These are phyloP conservation scores for Mytilinidion resinicola DNA, from an alignment of 495 filamentous ascomycete species.

Conservation along the genomic window DNA sequence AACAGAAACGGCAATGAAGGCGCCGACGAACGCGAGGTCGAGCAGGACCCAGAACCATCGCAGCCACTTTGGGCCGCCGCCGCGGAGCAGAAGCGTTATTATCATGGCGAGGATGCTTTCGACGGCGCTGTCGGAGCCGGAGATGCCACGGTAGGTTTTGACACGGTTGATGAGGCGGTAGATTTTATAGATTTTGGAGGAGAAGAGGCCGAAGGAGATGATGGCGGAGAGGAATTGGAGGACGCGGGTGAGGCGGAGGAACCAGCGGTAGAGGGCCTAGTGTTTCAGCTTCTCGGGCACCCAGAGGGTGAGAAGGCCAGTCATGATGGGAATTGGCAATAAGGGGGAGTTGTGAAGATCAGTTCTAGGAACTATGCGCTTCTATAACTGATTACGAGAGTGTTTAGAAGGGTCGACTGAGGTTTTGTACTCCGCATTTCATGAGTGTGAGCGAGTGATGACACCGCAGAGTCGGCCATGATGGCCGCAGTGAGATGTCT, in stretches of 20 bases:
- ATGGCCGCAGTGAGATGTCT: too few species aligned
- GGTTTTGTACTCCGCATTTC: too few species aligned
- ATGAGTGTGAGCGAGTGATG: too few species aligned
- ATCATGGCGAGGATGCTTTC: conserved; percentile 34
- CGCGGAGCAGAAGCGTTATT: conserved; percentile 5
- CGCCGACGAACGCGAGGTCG: conserved; percentile 32
- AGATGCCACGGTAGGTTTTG: conserved; percentile 18
- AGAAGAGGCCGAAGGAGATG: conserved; percentile 38
- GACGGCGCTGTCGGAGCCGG: conserved; percentile 30
- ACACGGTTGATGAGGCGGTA: conserved; percentile 27
- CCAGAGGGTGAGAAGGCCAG: conserved; percentile 31
- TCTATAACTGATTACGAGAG: too few species aligned
- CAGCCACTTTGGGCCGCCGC: conserved; percentile 21
- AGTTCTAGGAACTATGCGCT: too few species aligned
- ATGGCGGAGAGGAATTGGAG: conserved; percentile 36
- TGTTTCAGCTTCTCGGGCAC: conserved; percentile 28
- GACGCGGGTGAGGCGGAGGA: conserved; percentile 29
- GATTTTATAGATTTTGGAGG: conserved; percentile 33
- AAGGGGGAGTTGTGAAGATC: too few species aligned
- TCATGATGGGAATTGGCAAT: not conserved
- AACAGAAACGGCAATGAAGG: conserved; percentile 35
- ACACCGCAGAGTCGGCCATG: too few species aligned
- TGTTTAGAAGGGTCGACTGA: too few species aligned
- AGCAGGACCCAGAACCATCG: conserved; percentile 30
- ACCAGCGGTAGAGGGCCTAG: conserved; percentile 23